phyloP scores from a whole-genome alignment of 2,329 filamentous ascomycete genomes.

The Coleophoma crateriformis region DNA sequence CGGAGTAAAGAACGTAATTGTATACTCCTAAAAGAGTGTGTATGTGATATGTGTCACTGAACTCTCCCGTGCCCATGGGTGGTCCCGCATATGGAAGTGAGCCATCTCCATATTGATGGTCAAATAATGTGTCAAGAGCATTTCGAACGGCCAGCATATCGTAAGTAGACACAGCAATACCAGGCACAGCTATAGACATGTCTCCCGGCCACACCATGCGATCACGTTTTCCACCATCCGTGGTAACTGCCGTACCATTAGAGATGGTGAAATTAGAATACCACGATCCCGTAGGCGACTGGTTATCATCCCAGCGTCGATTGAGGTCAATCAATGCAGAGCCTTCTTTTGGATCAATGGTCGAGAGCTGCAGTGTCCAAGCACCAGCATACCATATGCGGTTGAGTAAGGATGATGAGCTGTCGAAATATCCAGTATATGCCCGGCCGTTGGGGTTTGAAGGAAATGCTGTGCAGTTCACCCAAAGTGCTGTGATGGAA shows the following conservation, averaged over 20 bases:
- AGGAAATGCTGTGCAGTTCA: slow-evolving; percentile 35
- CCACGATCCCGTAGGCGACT: slow-evolving; percentile 23
- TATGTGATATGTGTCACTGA: slow-evolving; percentile 53
- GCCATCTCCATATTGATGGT: slow-evolving; percentile 31
- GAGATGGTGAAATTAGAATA: slow-evolving; percentile 26
- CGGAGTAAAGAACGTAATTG: slow-evolving; percentile 51
- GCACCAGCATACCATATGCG: slow-evolving; percentile 45
- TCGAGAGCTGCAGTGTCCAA: slow-evolving; percentile 40
- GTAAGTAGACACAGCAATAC: slow-evolving; percentile 49
- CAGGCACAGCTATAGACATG: slow-evolving; percentile 49
- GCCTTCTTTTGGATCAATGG: slow-evolving; percentile 29
- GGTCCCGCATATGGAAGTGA: slow-evolving; percentile 44
- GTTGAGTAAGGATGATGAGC: slow-evolving; percentile 44
- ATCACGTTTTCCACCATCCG: slow-evolving; percentile 54
- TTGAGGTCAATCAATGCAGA: slow-evolving; percentile 30
- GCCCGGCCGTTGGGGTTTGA: slow-evolving; percentile 41
- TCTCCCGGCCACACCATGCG: slow-evolving; percentile 58
- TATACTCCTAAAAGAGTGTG: slow-evolving; percentile 53
- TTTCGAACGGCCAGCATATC: slow-evolving; percentile 43
- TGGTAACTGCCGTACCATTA: slow-evolving; percentile 24
- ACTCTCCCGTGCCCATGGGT: slow-evolving; percentile 36
- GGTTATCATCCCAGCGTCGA: slow-evolving; percentile 24
- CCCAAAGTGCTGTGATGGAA: slow-evolving; percentile 29
- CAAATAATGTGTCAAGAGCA: slow-evolving; percentile 42
- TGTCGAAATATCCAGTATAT: slow-evolving; percentile 48